These are phyloP conservation scores for Penicillium brasilianum DNA, from an alignment of 2,329 filamentous ascomycete genomes.

Conservation along the genomic window DNA sequence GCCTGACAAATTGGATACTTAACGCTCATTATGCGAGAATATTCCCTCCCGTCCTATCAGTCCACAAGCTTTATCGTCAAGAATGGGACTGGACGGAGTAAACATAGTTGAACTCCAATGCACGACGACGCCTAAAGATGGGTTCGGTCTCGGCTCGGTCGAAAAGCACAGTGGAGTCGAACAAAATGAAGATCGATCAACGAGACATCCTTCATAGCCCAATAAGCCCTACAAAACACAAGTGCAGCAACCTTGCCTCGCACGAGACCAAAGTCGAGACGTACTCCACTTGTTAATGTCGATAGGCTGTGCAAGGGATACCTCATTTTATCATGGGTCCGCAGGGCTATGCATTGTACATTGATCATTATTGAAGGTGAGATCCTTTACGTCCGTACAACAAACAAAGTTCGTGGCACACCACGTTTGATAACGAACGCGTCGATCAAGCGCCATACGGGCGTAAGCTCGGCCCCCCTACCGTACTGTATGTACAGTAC, in stretches of 20 bases:
- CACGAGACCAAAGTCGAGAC: background rate
- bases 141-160: background rate
- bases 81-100: background rate
- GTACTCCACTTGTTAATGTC: background rate
- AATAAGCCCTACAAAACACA: background rate
- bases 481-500: too few species aligned
- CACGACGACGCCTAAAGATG: background rate
- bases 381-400: background rate
- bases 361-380: background rate
- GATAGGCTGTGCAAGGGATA: background rate
- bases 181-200: slow-evolving; percentile 6
- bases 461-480: slow-evolving; percentile 1
- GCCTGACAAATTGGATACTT: background rate
- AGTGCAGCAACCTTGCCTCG: background rate
- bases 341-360: background rate
- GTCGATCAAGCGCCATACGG: slow-evolving; percentile 11
- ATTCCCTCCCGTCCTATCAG: too few species aligned
- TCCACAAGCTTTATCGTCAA: background rate
- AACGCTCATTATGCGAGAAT: background rate
- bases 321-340: background rate
- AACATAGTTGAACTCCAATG: background rate
- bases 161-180: background rate
- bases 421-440: slow-evolving; percentile 12
- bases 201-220: background rate
- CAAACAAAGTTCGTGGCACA: slow-evolving; percentile 1